Evolutionary conservation across 495 filamentous ascomycete species (phyloP).

Genomic region (Tuber indicum): DNA sequence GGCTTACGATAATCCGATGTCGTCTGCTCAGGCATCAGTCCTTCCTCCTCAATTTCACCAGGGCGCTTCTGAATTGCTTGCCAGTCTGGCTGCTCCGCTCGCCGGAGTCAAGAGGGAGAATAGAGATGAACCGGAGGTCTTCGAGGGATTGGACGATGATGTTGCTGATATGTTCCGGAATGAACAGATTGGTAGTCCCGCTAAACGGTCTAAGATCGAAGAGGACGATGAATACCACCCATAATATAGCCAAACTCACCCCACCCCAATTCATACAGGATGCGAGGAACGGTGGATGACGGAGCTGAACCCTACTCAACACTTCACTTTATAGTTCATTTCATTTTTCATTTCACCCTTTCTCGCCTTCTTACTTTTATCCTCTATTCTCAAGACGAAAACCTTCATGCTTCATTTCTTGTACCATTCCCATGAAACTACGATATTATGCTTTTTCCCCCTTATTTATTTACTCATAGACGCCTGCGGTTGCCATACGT

Average conservation of each 20-base stretch:
- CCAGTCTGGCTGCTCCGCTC: constrained; percentile 47
- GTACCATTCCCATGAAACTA: not conserved
- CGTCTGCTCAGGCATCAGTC: constrained; percentile 42
- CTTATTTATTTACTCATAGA: constrained; percentile 4
- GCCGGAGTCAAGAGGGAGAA: constrained; percentile 66
- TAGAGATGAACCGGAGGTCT: constrained; percentile 55
- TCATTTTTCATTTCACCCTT: not conserved
- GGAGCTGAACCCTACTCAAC: not conserved
- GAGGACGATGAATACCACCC: constrained; percentile 41
- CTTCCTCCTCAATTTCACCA: constrained; percentile 43
- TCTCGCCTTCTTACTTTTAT: not conserved
- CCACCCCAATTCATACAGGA: not conserved
- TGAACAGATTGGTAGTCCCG: constrained; percentile 41
- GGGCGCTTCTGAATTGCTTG: constrained; percentile 49
- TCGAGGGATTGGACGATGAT: constrained; percentile 72
- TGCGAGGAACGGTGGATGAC: not conserved
- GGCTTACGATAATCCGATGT: constrained; percentile 30
- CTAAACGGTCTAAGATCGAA: constrained; percentile 39
- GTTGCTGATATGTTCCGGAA: constrained; percentile 71
- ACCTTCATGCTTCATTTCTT: constrained; percentile 3
- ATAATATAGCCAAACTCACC: not conserved
- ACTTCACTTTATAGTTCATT: not conserved
- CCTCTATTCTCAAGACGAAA: not conserved
- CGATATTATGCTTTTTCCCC: not conserved
- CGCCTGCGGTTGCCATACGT: constrained; percentile 6